phyloP scores from a whole-genome alignment of 2,329 filamentous ascomycete species.

The Scedosporium boydii region DNA sequence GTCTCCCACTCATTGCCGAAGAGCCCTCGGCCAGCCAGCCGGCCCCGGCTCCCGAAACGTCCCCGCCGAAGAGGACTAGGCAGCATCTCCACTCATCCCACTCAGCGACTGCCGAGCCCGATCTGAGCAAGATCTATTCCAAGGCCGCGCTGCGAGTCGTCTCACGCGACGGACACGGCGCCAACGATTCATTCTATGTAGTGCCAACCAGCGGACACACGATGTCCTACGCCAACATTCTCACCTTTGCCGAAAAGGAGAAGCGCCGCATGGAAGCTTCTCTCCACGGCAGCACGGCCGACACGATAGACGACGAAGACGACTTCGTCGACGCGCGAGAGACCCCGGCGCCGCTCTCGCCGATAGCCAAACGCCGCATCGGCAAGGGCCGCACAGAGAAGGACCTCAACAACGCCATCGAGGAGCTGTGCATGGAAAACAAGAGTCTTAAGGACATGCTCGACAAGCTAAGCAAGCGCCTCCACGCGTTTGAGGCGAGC shows the following conservation, averaged over 20 bases:
- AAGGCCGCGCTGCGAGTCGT: constrained; percentile 75
- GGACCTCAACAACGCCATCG: constrained; percentile 57
- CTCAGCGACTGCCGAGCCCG: constrained; percentile 45
- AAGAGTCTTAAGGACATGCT: constrained; percentile 74
- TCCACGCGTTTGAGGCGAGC: constrained; percentile 90
- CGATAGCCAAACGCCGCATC: constrained; percentile 28
- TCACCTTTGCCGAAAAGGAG: constrained; percentile 60
- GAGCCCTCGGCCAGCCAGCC: constrained; percentile 21
- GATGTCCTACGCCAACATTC: constrained; percentile 84
- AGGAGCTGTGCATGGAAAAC: constrained; percentile 87
- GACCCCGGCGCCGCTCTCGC: constrained; percentile 38
- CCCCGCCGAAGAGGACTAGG: constrained; percentile 26
- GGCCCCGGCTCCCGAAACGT: constrained; percentile 14
- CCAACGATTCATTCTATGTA: constrained; percentile 80
- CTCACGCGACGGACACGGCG: constrained; percentile 54
- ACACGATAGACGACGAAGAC: constrained; percentile 54
- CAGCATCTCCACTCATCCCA: constrained; percentile 18
- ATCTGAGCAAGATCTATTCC: constrained; percentile 77
- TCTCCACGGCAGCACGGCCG: constrained; percentile 39
- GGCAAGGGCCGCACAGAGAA: constrained; percentile 31
- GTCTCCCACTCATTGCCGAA: constrained; percentile 63
- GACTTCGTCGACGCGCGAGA: constrained; percentile 86
- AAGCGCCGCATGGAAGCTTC: constrained; percentile 49
- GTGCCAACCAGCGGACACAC: constrained; percentile 88
- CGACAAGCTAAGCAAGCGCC: constrained; percentile 74